These are phyloP conservation scores for Flaveria robusta DNA, from an alignment of 129 eudicot species.

Conservation along the genomic window DNA sequence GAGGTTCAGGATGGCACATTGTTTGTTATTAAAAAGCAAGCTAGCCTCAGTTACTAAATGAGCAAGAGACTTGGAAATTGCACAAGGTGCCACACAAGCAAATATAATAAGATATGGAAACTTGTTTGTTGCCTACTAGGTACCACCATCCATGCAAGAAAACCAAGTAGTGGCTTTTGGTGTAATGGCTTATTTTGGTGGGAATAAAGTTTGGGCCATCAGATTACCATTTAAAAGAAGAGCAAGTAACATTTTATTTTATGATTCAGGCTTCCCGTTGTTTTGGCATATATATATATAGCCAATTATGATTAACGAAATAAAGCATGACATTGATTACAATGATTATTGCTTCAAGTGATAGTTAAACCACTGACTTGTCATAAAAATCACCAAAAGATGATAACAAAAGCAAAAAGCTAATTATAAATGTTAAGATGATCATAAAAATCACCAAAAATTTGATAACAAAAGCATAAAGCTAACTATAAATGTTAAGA, in stretches of 20 bases:
- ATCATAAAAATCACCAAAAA: slow-evolving; percentile 1
- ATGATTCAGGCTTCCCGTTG: background rate
- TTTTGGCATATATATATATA: background rate
- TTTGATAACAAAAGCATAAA: background rate
- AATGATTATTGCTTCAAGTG: slow-evolving; percentile 1
- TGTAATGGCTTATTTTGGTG: background rate
- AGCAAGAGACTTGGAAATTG: background rate
- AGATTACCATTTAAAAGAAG: background rate
- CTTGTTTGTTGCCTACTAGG: background rate
- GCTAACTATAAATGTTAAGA: slow-evolving; percentile 14
- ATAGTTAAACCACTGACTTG: background rate
- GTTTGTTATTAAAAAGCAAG: slow-evolving; percentile 7
- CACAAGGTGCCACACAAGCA: background rate
- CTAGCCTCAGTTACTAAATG: background rate
- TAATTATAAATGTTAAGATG: slow-evolving; percentile 11
- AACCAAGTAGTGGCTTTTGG: background rate
- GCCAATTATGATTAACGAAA: background rate
- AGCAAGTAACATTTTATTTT: background rate
- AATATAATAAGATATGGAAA: background rate
- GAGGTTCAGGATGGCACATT: background rate
- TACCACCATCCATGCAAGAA: slow-evolving; percentile 1
- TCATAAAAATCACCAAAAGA: background rate
- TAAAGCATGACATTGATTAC: slow-evolving; percentile 1
- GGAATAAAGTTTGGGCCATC: background rate
- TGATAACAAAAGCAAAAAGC: slow-evolving; percentile 5